phyloP scores from a whole-genome alignment of 2,329 filamentous ascomycete genomes.

The Helotiales sp. region DNA sequence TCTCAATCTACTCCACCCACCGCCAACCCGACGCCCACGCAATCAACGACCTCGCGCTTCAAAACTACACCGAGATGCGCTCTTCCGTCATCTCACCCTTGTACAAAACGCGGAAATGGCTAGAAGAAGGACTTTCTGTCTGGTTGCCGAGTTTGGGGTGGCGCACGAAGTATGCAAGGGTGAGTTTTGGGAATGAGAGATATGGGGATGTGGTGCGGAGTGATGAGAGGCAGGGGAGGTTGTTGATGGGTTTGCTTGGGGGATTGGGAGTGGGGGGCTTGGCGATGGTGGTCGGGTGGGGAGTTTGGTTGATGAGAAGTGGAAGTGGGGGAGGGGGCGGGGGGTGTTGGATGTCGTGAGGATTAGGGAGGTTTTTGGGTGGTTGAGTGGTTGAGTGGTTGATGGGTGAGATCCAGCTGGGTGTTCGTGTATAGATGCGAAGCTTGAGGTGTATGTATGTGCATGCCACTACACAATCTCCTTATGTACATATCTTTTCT shows the following conservation, averaged over 20 bases:
- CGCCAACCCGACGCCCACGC: slow-evolving; percentile 81
- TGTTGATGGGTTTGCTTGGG: slow-evolving; percentile 31
- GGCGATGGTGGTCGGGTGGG: background rate
- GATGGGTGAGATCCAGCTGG: too few species aligned
- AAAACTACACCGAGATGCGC: slow-evolving; percentile 95
- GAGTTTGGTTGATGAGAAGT: background rate
- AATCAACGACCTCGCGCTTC: slow-evolving; percentile 89
- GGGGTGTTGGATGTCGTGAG: background rate
- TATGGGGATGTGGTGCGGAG: slow-evolving; percentile 81
- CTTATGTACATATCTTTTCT: too few species aligned
- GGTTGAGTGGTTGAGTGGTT: slow-evolving; percentile 3
- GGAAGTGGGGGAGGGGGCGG: background rate
- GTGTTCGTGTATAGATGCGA: too few species aligned
- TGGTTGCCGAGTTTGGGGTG: slow-evolving; percentile 81
- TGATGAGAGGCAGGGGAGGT: slow-evolving; percentile 68
- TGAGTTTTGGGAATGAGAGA: slow-evolving; percentile 91
- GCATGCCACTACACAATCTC: too few species aligned
- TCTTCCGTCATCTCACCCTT: slow-evolving; percentile 77
- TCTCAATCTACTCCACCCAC: slow-evolving; percentile 75
- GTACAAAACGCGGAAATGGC: slow-evolving; percentile 80
- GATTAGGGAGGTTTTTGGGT: slow-evolving; percentile 9
- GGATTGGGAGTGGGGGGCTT: background rate
- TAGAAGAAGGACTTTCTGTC: slow-evolving; percentile 83
- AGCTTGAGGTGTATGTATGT: too few species aligned
- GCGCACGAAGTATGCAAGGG: slow-evolving; percentile 88